Conservation (phyloP, 345 rosid genomes). For the Eucalyptus erythrocorys region DNA sequence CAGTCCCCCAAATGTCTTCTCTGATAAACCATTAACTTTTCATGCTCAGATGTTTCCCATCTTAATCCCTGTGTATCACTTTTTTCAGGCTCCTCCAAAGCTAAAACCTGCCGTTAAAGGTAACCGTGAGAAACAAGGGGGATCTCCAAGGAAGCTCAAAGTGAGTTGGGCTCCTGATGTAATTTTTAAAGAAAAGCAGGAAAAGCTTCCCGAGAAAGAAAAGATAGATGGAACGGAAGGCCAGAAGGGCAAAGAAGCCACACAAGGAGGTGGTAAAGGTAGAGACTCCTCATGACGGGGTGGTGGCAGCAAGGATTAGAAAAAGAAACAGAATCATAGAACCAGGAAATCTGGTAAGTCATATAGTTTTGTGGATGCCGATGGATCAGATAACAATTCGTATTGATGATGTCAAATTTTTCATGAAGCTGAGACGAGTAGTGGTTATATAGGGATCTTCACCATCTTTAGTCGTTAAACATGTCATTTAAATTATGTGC, state of each 20-base stretch:
- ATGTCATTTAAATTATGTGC: no score
- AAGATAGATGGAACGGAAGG: constrained; percentile 59
- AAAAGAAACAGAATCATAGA: constrained; percentile 59
- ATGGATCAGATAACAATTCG: not conserved
- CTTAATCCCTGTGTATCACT: not conserved
- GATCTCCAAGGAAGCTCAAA: constrained; percentile 21
- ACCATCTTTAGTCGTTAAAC: not conserved
- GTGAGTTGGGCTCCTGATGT: constrained; percentile 82
- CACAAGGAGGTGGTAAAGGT: constrained; percentile 22
- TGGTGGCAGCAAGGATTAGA: constrained; percentile 25
- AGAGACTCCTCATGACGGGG: constrained; percentile 28
- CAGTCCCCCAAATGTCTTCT: not conserved
- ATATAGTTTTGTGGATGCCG: not conserved
- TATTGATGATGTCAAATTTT: not conserved
- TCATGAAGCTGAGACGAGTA: not conserved
- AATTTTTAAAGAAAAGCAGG: no score
- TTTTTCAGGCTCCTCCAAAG: constrained; percentile 19
- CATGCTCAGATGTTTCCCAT: not conserved
- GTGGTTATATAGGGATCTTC: not conserved
- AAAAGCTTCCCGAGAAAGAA: constrained; percentile 40
- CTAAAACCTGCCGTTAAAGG: constrained; percentile 76
- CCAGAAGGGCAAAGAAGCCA: constrained; percentile 28
- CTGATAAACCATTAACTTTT: not conserved
- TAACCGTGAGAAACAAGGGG: constrained; percentile 49
- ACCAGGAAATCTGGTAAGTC: constrained; percentile 8